phyloP scores from a whole-genome alignment of 2,329 filamentous ascomycete genomes.

The Spiromastix sp. region DNA sequence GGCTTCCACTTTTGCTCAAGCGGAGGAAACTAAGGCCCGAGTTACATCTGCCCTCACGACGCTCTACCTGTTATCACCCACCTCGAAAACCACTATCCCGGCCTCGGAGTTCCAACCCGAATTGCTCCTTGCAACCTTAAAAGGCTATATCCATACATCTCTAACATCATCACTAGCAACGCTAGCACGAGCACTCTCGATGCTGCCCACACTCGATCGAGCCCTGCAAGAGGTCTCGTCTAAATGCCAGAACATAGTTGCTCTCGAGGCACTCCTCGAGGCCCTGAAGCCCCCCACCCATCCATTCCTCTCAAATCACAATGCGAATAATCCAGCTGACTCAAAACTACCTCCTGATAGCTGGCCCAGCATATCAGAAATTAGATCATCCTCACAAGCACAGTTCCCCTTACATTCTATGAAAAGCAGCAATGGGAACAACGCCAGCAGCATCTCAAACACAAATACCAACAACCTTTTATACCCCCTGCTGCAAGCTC shows the following conservation, averaged over 20 bases:
- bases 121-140: constrained; percentile 64
- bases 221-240: constrained; percentile 71
- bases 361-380: constrained; percentile 7
- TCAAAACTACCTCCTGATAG: constrained; percentile 7
- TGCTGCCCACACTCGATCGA: constrained; percentile 71
- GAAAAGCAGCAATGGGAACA: too few relatives aligned
- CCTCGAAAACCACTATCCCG: constrained; percentile 38
- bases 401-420: too few relatives aligned
- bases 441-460: too few relatives aligned
- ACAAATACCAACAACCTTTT: constrained; percentile 58
- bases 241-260: constrained; percentile 84
- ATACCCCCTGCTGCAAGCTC: constrained; percentile 58
- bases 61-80: constrained; percentile 72
- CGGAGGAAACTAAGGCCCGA: constrained; percentile 64
- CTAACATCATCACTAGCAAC: constrained; percentile 68
- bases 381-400: constrained; percentile 22
- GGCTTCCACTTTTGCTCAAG: constrained; percentile 44
- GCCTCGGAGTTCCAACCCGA: constrained; percentile 49
- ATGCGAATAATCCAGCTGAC: constrained; percentile 15
- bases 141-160: constrained; percentile 70
- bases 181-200: constrained; percentile 64
- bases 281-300: constrained; percentile 58
- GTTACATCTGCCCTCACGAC: constrained; percentile 64
- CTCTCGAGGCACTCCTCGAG: constrained; percentile 67
- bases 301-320: constrained; percentile 43